Evolutionary conservation across 306 rosid genomes (phyloP), one percentile per base, ranked within the genome.

Genomic region (Prunus armeniaca): DNA sequence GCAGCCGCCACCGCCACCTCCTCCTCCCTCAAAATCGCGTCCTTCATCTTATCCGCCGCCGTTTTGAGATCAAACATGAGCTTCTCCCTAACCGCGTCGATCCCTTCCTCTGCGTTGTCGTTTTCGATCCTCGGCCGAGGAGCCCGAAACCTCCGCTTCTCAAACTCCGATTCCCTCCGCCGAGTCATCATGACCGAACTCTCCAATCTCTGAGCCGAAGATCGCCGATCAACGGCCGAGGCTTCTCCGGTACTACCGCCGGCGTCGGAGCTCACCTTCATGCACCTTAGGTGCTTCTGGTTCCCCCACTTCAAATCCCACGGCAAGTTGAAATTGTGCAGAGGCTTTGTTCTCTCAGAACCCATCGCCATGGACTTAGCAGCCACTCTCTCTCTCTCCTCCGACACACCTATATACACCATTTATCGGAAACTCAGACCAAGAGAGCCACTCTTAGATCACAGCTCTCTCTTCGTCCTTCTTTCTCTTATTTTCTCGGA

Each of bases 281-380:
- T 84, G 86, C 98, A 94, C 72, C 93, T 54, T 54, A 94, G 90
- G 79, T 81, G 52, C 82, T 82, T 91, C 84, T 90, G 98, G 81
- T n/a, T 90, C 82, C 97, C 98, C 98, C 98, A 94, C 87, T 86
- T 89, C 84, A 90, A 77, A 68, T 74, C 77, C 69, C 83, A 88
- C 14, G 98, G 91, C 75, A 91, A 69, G 77, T 80, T 79, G 94
- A 94, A 94, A 89, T 94, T 91, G 87, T 94, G 98, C 27, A 91
- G 93, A 75, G 87, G 87, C 85, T 87, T 94, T 72, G 90, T 79
- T 85, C 96, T 81, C 85, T 87, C 97, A 19, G 89, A 84, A 62
- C 85, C 92, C 84, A 81, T 85, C 52, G 88, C 98, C 98, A 88
- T 85, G 75, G 75, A 71, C 79, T 76, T 68, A 8, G 58, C 62